Base-by-base conservation (phyloP, 805 yeast species). In the Saccharomycopsis microspora region DNA sequence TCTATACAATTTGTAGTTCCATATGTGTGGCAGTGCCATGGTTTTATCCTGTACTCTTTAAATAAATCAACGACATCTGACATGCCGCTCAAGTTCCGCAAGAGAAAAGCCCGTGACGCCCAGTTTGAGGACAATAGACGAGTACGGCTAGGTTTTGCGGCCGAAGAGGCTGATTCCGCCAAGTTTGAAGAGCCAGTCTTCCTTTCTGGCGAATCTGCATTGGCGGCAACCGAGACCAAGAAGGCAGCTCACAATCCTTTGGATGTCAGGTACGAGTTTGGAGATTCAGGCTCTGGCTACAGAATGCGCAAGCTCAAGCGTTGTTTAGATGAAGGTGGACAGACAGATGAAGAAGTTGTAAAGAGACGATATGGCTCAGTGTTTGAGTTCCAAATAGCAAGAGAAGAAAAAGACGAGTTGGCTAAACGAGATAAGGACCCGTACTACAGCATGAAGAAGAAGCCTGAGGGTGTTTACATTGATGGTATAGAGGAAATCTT, bases 391-490 rank as follows among this genome's bases (percentile, higher is more conserved):
- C 8, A 44, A n/a, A 45, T 44, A 7, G 42, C 43, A 31, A 44
- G 44, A 28, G 51, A 48, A 36, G 51, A 48, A 28, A n/a, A 40
- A 7, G 9, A 40, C n/a, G 44, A 44, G 31, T 41, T 48, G 10
- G 30, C n/a, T n/a, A 47, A 44, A 30, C 11, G n/a, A 29, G 31
- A 44, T 33, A 30, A 19, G 35, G 48, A 48, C 39, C 28, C 35
- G 10, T 9, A 7, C n/a, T 47, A 42, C 33, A n/a, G 3, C 10
- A 43, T 47, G 5, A 42, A 46, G 38, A 43, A 43, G 33, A 43
- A 37, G 35, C 50, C 50, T 9, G 34, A 42, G 5, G 50, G 50
- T 6, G 50, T 42, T 31, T 47, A 42, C 34, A 32, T 47, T 4
- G 43, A 44, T 31, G 19, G 19, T 19, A 19, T 19, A 19, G 19